phyloP scores from a whole-genome alignment of 495 filamentous ascomycete genomes.

The Barbatosphaeria neglecta region DNA sequence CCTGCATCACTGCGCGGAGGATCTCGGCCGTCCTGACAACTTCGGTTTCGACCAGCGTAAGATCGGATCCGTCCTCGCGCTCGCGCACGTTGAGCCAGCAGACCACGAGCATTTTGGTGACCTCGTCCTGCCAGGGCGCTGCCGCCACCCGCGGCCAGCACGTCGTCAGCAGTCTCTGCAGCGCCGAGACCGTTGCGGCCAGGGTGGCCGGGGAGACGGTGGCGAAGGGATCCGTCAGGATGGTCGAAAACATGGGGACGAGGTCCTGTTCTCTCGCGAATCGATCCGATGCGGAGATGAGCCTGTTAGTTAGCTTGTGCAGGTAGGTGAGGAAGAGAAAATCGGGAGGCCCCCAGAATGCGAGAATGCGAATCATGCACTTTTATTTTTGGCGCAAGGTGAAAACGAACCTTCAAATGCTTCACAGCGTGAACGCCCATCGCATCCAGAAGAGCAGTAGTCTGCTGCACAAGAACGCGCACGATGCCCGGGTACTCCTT shows the following conservation, averaged over 20 bases:
- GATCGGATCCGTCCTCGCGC: conserved; percentile 19
- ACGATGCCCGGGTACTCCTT: conserved; percentile 39
- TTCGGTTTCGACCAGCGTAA: conserved; percentile 29
- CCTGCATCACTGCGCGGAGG: conserved; percentile 18
- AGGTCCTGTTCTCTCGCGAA: conserved; percentile 42
- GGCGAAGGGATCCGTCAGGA: conserved; percentile 61
- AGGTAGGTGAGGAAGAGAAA: background rate
- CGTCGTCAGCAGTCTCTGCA: conserved; percentile 50
- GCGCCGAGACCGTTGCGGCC: conserved; percentile 33
- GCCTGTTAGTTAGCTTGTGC: conserved; percentile 1
- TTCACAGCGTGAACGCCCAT: conserved; percentile 61
- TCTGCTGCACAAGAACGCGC: conserved; percentile 45
- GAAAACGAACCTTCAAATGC: conserved; percentile 51
- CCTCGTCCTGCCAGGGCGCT: conserved; percentile 49
- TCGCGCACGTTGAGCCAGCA: conserved; percentile 56
- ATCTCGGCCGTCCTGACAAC: conserved; percentile 26
- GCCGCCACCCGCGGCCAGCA: conserved; percentile 61
- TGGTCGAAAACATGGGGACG: conserved; percentile 52
- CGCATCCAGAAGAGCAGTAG: conserved; percentile 38
- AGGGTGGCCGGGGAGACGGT: conserved; percentile 45
- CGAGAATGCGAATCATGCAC: too few relatives aligned
- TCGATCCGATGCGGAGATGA: too few relatives aligned
- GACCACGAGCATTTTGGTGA: conserved; percentile 49
- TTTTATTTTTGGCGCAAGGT: too few relatives aligned
- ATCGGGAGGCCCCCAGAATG: background rate